Base-by-base conservation (phyloP, 2,329 filamentous ascomycete species). In the Talaromyces atroroseus region DNA sequence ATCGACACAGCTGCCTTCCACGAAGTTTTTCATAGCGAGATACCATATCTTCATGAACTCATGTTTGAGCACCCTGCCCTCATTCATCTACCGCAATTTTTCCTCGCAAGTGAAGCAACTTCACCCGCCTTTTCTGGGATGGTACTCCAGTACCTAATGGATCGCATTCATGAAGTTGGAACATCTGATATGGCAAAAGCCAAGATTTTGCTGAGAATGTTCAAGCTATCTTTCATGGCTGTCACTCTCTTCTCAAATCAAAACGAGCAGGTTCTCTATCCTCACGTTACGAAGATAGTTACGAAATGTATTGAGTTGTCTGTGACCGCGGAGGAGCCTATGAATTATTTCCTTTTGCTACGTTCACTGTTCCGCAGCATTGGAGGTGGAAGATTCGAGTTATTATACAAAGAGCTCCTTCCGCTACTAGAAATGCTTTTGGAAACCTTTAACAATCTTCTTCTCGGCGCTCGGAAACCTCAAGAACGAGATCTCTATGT, bases 151-250 rank as follows among this genome's bases (percentile, higher is more conserved):
- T 99, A 99, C 68, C 79, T 99, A 59, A 99, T 99, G 94, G 89
- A 92, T 65, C 88, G 90, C 53, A 95, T 99, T 57, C 89, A 95
- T 61, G 89, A 99, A 69, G 91, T 99, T 45, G 94, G 94, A 21
- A 94, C 90, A 0, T 86, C 88, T 7, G 91, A 99, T 71, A 86
- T 94, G 53, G 91, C 90, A 68, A 95, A 92, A 72, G 92, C 94
- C 0, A 92, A 91, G 5, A 96, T 99, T 49, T 76, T 99, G 34
- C 77, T 99, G 51, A 84, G 95, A 55, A 84, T 99, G 52, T 99
- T 97, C 77, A 99, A 99, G 74, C 76, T 99, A 51, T 95, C 92
- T 0, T 99, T 99, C 72, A 99, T 99, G 94, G 95, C 95, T 0
- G 94, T 99, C 40, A 99, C 94, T 0, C 79, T 99, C 1, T 99